These are phyloP conservation scores for Hypoxylon sp. DNA, from an alignment of 2,329 filamentous ascomycete species.

Conservation along the genomic window DNA sequence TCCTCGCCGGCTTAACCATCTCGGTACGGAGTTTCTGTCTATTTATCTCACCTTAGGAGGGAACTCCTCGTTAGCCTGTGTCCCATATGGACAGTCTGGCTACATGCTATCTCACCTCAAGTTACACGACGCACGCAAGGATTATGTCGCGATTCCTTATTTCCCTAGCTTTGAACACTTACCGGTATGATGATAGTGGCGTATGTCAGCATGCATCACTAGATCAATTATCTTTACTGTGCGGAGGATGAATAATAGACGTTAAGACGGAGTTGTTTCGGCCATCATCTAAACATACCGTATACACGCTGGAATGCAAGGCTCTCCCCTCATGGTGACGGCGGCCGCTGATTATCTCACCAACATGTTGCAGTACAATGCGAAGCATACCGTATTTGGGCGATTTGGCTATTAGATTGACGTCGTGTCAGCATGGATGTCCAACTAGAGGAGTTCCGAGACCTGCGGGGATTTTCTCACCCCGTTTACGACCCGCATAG, in stretches of 20 bases:
- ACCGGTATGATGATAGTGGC: too few relatives aligned
- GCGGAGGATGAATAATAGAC: not conserved
- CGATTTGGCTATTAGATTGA: not conserved
- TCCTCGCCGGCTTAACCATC: too few relatives aligned
- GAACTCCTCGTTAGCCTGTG: not conserved
- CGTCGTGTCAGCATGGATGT: not conserved
- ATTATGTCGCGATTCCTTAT: not conserved
- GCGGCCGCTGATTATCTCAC: not conserved
- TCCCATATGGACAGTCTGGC: not conserved
- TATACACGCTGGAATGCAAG: conserved; percentile 8
- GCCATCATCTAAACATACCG: conserved; percentile 1
- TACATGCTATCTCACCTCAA: not conserved
- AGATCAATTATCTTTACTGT: not conserved
- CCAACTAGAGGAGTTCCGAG: not conserved
- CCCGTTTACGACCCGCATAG: not conserved
- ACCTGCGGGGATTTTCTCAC: not conserved
- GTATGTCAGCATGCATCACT: not conserved
- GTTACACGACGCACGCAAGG: not conserved
- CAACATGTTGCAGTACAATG: not conserved
- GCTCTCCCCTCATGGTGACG: not conserved
- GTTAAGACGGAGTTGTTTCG: not conserved
- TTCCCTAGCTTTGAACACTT: too few relatives aligned
- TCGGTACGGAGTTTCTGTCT: too few relatives aligned
- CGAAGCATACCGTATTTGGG: not conserved
- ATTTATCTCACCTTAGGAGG: too few relatives aligned